Evolutionary conservation across 345 rosid species (phyloP).

Genomic region (Litchi chinensis): DNA sequence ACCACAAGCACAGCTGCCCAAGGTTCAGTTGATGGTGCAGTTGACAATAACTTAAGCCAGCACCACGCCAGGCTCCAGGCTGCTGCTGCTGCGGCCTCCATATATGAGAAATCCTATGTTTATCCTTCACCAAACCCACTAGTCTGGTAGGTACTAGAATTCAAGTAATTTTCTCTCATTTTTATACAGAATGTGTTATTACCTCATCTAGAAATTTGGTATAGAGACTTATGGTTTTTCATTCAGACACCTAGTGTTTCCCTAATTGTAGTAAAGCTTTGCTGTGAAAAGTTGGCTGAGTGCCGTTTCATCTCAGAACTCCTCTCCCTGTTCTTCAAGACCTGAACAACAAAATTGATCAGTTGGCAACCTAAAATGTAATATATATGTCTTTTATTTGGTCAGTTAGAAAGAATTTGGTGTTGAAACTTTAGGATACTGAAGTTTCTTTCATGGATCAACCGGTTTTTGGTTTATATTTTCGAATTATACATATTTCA

Average conservation of each 20-base stretch:
- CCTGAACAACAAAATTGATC: neutral
- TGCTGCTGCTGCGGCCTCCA: slow-evolving; percentile 77
- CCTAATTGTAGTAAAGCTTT: neutral
- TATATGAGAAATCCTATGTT: slow-evolving; percentile 76
- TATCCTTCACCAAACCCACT: slow-evolving; percentile 74
- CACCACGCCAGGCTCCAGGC: slow-evolving; percentile 87
- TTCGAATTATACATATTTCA: neutral
- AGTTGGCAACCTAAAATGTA: neutral
- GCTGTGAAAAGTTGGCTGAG: neutral
- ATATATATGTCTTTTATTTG: neutral
- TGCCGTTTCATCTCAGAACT: neutral
- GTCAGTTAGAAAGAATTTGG: neutral
- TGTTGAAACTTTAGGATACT: neutral
- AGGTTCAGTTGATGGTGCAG: slow-evolving; percentile 42
- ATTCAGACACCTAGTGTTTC: neutral
- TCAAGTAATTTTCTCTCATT: neutral
- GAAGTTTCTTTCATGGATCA: neutral
- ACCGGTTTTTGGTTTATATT: neutral
- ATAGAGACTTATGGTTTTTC: neutral
- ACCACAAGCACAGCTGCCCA: slow-evolving; percentile 46
- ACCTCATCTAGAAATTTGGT: neutral
- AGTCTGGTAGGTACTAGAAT: slow-evolving; percentile 55
- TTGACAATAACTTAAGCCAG: slow-evolving; percentile 45
- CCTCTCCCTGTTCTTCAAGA: neutral
- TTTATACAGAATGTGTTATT: neutral